phyloP scores from a whole-genome alignment of 306 rosid species.

The Prunus kanzakura region DNA sequence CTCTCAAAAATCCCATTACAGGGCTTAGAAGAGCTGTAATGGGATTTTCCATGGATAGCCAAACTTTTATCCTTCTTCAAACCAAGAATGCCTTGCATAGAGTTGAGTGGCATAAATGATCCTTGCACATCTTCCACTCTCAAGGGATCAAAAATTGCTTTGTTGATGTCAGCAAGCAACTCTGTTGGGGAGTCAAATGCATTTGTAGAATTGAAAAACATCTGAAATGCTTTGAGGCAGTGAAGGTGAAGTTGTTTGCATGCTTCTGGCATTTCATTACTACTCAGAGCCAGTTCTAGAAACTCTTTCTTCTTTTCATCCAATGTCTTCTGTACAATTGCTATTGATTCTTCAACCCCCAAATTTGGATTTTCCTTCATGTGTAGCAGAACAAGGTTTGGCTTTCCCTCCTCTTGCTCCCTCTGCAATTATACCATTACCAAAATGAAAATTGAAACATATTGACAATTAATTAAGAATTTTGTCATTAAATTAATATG shows the following conservation, averaged over 20 bases:
- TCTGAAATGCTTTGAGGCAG: constrained; percentile 29
- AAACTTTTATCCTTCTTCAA: not conserved
- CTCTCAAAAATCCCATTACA: not conserved
- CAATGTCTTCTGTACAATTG: constrained; percentile 3
- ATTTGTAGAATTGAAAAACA: constrained; percentile 30
- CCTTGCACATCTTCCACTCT: not conserved
- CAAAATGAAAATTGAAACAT: not conserved
- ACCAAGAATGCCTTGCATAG: not conserved
- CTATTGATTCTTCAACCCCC: constrained; percentile 19
- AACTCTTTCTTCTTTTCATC: constrained; percentile 23
- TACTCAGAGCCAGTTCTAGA: constrained; percentile 16
- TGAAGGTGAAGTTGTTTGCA: constrained; percentile 22
- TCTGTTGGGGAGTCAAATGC: constrained; percentile 23
- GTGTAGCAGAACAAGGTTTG: constrained; percentile 17
- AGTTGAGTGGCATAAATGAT: too few relatives aligned
- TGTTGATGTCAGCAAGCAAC: constrained; percentile 24
- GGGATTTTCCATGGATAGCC: not conserved
- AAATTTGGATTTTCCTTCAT: constrained; percentile 18
- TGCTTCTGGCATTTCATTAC: constrained; percentile 15
- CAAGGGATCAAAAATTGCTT: constrained; percentile 22
- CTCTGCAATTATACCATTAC: not conserved
- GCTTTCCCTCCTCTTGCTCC: constrained; percentile 23
- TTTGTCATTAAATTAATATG: not conserved
- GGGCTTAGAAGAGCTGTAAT: not conserved
- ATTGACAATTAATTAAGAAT: not conserved